These are phyloP conservation scores for Stemphylium beticola DNA, from an alignment of 2,329 filamentous ascomycete species.

Conservation along the genomic window DNA sequence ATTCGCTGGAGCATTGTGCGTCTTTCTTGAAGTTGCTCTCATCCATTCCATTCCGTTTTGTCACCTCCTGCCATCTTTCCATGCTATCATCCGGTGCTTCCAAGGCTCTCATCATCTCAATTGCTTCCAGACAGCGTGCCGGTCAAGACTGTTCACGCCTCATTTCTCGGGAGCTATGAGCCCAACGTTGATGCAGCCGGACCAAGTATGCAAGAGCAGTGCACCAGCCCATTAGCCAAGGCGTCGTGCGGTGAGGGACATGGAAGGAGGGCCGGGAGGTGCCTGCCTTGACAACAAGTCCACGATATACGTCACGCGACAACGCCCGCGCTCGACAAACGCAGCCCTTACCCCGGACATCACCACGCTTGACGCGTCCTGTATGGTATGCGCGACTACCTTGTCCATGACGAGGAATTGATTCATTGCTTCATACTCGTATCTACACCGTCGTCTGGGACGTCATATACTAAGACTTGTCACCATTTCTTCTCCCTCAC, in stretches of 20 bases:
- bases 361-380: slow-evolving; percentile 5
- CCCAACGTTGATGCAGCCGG: not conserved
- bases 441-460: not conserved
- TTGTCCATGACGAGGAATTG: not conserved
- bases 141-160: not conserved
- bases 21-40: not conserved
- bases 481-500: not conserved
- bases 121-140: not conserved
- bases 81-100: too few relatives aligned
- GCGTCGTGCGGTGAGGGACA: not conserved
- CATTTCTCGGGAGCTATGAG: not conserved
- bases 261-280: slow-evolving; percentile 14
- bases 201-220: not conserved
- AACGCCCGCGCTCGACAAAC: slow-evolving; percentile 9
- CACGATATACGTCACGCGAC: slow-evolving; percentile 22
- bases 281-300: slow-evolving; percentile 15
- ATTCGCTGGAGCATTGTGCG: not conserved
- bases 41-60: not conserved
- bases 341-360: slow-evolving; percentile 1
- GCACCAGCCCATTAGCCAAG: too few relatives aligned
- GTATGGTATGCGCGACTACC: not conserved
- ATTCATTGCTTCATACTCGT: not conserved
- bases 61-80: not conserved
- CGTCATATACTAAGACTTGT: not conserved
- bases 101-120: not conserved